Evolutionary conservation across 2,329 filamentous ascomycete genomes (phyloP).

Genomic region (Scleromitrula shiraiana): DNA sequence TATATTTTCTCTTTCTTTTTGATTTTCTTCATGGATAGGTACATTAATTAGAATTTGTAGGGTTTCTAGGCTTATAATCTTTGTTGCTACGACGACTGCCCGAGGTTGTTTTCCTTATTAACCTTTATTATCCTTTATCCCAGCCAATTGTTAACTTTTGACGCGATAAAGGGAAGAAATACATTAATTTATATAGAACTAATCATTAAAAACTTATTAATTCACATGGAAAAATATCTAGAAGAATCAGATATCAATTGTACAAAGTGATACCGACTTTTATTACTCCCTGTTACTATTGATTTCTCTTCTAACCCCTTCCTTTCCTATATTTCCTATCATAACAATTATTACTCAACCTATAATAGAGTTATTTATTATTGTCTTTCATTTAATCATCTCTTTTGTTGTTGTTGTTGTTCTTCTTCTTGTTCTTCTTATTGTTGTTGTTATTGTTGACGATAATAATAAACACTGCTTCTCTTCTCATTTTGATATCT

Average conservation of each 20-base stretch:
- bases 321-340: too few relatives aligned
- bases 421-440: too few relatives aligned
- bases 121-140: not conserved
- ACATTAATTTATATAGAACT: not conserved
- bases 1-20: not conserved
- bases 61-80: not conserved
- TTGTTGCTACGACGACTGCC: conserved; percentile 8
- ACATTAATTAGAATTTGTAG: too few relatives aligned
- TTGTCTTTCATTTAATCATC: not conserved
- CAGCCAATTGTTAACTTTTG: conserved; percentile 6
- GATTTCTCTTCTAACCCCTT: too few relatives aligned
- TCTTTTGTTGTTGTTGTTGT: conserved; percentile 3
- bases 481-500: too few relatives aligned
- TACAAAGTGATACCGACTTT: not conserved
- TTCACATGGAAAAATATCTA: not conserved
- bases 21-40: too few relatives aligned
- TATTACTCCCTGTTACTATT: not conserved
- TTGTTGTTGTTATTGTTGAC: too few relatives aligned
- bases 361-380: conserved; percentile 3
- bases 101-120: too few relatives aligned
- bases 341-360: not conserved
- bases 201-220: not conserved
- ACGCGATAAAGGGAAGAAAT: not conserved
- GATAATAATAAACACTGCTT: not conserved
- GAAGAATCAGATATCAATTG: too few relatives aligned